Evolutionary conservation across 2,329 filamentous ascomycete species (phyloP).

Genomic region (Colletotrichum sp.): DNA sequence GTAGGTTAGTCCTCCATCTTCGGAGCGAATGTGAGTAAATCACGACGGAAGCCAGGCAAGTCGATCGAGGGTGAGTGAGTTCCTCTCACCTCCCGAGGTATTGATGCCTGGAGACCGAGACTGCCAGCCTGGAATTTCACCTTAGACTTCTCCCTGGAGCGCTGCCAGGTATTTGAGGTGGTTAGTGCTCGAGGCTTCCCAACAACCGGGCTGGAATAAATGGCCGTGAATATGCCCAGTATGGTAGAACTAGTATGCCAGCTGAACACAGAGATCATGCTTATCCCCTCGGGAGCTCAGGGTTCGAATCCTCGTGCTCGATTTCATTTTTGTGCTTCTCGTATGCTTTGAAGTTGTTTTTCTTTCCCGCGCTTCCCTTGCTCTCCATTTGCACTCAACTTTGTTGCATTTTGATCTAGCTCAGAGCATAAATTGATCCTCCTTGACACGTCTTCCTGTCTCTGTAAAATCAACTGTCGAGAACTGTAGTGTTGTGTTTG

Average conservation of each 20-base stretch:
- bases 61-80: not conserved
- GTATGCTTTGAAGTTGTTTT: too few species aligned
- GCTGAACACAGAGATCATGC: not conserved
- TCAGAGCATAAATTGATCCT: too few species aligned
- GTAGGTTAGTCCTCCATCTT: not conserved
- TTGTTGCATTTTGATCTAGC: too few species aligned
- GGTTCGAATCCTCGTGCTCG: not conserved
- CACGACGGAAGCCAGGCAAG: not conserved
- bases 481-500: too few species aligned
- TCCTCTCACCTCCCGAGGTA: not conserved
- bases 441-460: too few species aligned
- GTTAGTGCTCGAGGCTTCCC: not conserved
- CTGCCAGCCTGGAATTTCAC: not conserved
- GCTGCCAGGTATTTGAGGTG: rapidly evolving
- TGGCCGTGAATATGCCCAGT: not conserved
- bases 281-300: not conserved
- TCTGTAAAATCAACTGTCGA: too few species aligned
- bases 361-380: too few species aligned
- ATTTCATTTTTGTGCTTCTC: not conserved
- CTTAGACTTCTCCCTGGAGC: not conserved
- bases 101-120: not conserved
- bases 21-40: not conserved
- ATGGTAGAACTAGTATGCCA: not conserved
- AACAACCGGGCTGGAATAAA: not conserved
- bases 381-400: too few species aligned